These are phyloP conservation scores for Aspergillus cristatus DNA, from an alignment of 495 filamentous ascomycete species.

Conservation along the genomic window DNA sequence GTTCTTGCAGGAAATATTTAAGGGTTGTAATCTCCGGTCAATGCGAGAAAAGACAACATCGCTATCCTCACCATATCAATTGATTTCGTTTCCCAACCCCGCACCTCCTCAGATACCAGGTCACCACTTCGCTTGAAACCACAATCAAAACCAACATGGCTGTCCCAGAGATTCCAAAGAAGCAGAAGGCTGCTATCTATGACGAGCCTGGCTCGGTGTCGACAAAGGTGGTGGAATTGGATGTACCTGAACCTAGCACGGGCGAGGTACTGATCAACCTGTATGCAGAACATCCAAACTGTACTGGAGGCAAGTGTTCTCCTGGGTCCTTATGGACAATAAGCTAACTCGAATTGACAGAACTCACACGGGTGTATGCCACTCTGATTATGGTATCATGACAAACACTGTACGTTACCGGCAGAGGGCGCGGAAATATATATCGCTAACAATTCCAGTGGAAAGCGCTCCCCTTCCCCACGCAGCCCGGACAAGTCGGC, in stretches of 20 bases:
- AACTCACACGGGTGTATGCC: conserved; percentile 63
- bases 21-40: too few species aligned
- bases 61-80: too few species aligned
- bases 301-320: too few species aligned
- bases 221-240: conserved; percentile 56
- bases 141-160: too few species aligned
- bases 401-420: conserved; percentile 34
- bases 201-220: conserved; percentile 60
- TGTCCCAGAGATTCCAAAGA: conserved; percentile 43
- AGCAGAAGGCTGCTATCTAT: conserved; percentile 59
- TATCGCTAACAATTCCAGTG: conserved; percentile 27
- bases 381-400: conserved; percentile 58
- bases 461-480: conserved; percentile 50
- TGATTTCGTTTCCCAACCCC: too few species aligned
- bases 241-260: conserved; percentile 54
- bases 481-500: conserved; percentile 54
- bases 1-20: too few species aligned
- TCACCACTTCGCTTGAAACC: too few species aligned
- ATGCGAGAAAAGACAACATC: too few species aligned
- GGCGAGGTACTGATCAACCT: conserved; percentile 61
- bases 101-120: too few species aligned
- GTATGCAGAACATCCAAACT: too few species aligned
- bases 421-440: background rate
- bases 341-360: conserved; percentile 21
- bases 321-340: too few species aligned